phyloP scores from a whole-genome alignment of 768 basidiomycete genomes.

The Tulasnella sp. region DNA sequence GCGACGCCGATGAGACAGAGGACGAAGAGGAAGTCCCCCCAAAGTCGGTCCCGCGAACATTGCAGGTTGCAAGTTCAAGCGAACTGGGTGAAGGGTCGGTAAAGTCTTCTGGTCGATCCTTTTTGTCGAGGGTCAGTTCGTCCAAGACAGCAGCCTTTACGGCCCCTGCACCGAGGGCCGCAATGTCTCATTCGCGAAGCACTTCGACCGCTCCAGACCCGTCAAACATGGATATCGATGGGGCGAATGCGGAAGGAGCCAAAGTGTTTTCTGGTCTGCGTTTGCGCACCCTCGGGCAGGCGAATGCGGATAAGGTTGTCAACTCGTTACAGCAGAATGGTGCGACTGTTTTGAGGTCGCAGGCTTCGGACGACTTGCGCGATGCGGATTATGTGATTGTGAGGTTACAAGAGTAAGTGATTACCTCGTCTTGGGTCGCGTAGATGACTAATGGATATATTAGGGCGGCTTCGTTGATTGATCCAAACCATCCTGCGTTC shows the following conservation, averaged over 20 bases:
- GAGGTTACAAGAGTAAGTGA: slow-evolving; percentile 53
- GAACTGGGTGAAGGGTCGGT: no score
- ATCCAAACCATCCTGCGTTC: background rate
- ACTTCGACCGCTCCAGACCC: background rate
- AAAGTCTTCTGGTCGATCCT: background rate
- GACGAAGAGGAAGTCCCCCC: slow-evolving; percentile 7
- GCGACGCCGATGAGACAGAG: slow-evolving; percentile 1
- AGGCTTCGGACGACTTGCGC: slow-evolving; percentile 32
- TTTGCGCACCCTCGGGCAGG: slow-evolving; percentile 57
- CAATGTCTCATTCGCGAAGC: background rate
- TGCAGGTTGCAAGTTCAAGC: background rate
- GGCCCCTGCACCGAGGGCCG: background rate
- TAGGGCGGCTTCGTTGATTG: slow-evolving; percentile 9
- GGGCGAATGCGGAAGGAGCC: background rate
- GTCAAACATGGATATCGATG: background rate
- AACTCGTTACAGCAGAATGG: slow-evolving; percentile 48
- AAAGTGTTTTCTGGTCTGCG: slow-evolving; percentile 43
- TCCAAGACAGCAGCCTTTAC: background rate
- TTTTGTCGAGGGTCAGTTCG: background rate
- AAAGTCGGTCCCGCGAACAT: background rate
- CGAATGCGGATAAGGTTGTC: slow-evolving; percentile 43
- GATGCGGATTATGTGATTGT: slow-evolving; percentile 57
- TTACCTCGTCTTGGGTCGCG: background rate
- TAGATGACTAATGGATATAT: background rate
- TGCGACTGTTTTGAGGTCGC: slow-evolving; percentile 35